Conservation (phyloP, 768 basidiomycete species). For the Kwoniella mangroviensis region DNA sequence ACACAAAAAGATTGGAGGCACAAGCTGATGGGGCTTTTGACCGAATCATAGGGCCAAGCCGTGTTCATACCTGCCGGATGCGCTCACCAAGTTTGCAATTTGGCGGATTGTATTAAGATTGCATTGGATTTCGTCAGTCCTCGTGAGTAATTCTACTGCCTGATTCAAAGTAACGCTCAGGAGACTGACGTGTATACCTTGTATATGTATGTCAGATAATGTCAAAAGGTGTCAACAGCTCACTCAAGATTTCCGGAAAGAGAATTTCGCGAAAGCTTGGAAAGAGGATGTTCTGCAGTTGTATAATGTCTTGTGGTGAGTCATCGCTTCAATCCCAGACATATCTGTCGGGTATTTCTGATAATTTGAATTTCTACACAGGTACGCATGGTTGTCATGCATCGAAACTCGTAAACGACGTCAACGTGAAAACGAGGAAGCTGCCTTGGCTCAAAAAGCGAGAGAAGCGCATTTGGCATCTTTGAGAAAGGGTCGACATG, state of each 20-base stretch:
- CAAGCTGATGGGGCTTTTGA: no score
- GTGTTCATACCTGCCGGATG: constrained; percentile 88
- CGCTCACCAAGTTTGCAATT: constrained; percentile 75
- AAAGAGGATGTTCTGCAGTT: constrained; percentile 92
- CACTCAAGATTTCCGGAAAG: constrained; percentile 84
- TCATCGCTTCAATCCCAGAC: background rate
- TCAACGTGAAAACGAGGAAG: constrained; percentile 10
- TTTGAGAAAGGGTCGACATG: constrained; percentile 26
- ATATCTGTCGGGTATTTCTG: background rate
- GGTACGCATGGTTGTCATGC: constrained; percentile 31
- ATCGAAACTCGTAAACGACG: constrained; percentile 25
- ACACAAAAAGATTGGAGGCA: no score
- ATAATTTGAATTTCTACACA: background rate
- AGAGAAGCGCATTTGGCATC: constrained; percentile 20
- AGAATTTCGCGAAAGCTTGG: constrained; percentile 86
- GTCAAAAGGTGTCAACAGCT: constrained; percentile 81
- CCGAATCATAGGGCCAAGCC: constrained; percentile 66
- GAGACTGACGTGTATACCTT: background rate
- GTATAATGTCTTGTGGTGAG: constrained; percentile 86
- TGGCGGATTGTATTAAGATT: constrained; percentile 94
- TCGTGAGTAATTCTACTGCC: constrained; percentile 38
- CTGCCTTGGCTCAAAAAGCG: constrained; percentile 15
- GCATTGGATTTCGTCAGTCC: constrained; percentile 94
- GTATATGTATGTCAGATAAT: constrained; percentile 64
- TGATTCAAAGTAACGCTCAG: background rate